Evolutionary conservation across 169 alveolate genomes (phyloP), one percentile per base, ranked within the genome.

Genomic region (Cryptosporidium bovis): DNA sequence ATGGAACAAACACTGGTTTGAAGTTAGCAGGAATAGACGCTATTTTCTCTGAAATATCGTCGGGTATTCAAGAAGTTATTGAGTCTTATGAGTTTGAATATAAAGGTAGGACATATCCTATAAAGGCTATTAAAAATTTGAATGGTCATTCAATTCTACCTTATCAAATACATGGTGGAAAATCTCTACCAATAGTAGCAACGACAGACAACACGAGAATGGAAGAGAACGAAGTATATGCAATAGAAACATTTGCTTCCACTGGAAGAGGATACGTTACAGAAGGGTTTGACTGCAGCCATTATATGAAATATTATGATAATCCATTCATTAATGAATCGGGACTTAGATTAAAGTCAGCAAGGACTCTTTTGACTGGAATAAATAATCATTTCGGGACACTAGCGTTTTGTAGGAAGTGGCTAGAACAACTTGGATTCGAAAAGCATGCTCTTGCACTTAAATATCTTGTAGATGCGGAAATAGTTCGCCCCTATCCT

Each of bases 141-240:
- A 97, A 98, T 68, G 99, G 99, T 18, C 99, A 99, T 91, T 94
- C 97, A 33, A 98, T 98, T 27, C 97, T 95, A n/a, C 96, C 95
- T 71, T 98, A 98, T 91, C 97, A 95, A 64, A 98, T 98, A 68
- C 99, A 99, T 91, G 99, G 99, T 2, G 99, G 97, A 71, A 98
- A 99, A 93, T 95, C 99, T 66, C 99, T 99, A 31, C 99, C 99
- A 12, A 98, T 98, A 44, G 99, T 98, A 16, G 96, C 95, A 91
- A 92, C 96, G 60, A 97, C 95, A 40, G 98, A 97, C 92, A 90
- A 66, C 44, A 90, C 93, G 13, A 93, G 95, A 65, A 99, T 99
- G 99, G 99, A 97, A 91, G 99, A 99, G 93, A 99, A 99, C 12
- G 99, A 99, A 90, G 90, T 97, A 65, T 99, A 97, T 93, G 99